phyloP scores from a whole-genome alignment of 2,329 filamentous ascomycete genomes.

The Fusarium miscanthi region DNA sequence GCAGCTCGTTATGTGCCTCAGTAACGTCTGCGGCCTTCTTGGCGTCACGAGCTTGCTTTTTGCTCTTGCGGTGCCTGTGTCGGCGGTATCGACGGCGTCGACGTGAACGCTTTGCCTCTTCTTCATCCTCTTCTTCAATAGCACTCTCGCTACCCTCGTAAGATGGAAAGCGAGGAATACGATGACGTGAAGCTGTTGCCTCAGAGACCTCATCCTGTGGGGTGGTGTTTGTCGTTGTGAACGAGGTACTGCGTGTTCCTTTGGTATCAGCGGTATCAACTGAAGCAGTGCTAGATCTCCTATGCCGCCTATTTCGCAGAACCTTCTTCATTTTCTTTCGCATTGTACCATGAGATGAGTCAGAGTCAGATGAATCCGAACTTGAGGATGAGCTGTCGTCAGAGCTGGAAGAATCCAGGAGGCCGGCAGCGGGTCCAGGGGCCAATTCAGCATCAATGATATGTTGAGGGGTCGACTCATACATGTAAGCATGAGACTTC shows the following conservation, averaged over 20 bases:
- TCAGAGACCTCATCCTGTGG: conserved; percentile 55
- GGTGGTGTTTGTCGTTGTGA: conserved; percentile 52
- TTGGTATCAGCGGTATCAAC: conserved; percentile 63
- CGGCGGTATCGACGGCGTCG: conserved; percentile 53
- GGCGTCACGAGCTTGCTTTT: conserved; percentile 55
- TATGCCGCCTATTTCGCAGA: conserved; percentile 75
- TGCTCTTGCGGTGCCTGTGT: conserved; percentile 54
- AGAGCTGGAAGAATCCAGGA: conserved; percentile 77
- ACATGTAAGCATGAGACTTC: conserved; percentile 91
- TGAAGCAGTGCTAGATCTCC: conserved; percentile 81
- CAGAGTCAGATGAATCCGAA: conserved; percentile 74
- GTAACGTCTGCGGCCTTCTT: conserved; percentile 38
- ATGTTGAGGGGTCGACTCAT: conserved; percentile 90
- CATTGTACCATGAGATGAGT: conserved; percentile 70
- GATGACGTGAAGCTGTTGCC: conserved; percentile 52
- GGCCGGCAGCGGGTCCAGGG: conserved; percentile 84
- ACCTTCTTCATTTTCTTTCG: conserved; percentile 80
- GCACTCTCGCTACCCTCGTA: conserved; percentile 57
- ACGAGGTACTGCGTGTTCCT: conserved; percentile 55
- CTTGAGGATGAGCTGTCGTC: conserved; percentile 68
- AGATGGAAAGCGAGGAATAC: conserved; percentile 52
- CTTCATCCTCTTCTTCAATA: conserved; percentile 58
- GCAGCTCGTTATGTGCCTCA: conserved; percentile 49
- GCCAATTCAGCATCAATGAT: conserved; percentile 92
- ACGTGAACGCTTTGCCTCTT: conserved; percentile 50